A percentile compares a stretch with the other conserved stretches of the same genome.
Conservation (phyloP, 2,329 filamentous ascomycete species). For the Aspergillus nomiae region DNA sequence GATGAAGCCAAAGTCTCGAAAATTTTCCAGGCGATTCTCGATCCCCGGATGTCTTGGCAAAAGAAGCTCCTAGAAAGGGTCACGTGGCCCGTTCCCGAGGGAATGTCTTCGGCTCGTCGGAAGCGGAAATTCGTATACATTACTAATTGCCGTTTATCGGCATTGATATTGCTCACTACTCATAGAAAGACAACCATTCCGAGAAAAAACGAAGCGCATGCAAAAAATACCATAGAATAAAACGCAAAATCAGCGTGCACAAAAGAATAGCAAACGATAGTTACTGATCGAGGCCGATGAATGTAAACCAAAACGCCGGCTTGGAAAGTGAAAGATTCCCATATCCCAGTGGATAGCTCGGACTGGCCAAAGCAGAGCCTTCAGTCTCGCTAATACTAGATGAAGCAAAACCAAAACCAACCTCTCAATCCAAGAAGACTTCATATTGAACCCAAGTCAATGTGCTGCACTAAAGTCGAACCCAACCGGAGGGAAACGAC, state of each 20-base stretch:
- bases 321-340: neutral
- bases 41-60: slow-evolving; percentile 47
- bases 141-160: neutral
- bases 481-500: neutral
- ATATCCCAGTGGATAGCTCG: neutral
- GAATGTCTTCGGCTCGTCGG: slow-evolving; percentile 27
- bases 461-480: neutral
- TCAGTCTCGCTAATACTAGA: neutral
- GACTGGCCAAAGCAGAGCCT: neutral
- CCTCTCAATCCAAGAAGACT: neutral
- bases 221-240: neutral
- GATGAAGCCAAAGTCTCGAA: slow-evolving; percentile 44
- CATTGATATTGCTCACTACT: neutral
- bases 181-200: neutral
- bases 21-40: slow-evolving; percentile 44
- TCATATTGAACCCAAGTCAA: neutral
- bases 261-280: neutral
- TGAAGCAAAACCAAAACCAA: neutral
- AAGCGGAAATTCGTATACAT: slow-evolving; percentile 6
- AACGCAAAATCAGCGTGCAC: neutral
- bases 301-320: neutral
- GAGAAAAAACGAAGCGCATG: neutral
- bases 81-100: slow-evolving; percentile 38
- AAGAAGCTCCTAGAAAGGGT: slow-evolving; percentile 45
- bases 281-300: neutral